A percentile compares a stretch with the other conserved stretches of the same genome.
phyloP scores from a whole-genome alignment of 176 grass and related monocot genomes.

The Oryza rufipogon region DNA sequence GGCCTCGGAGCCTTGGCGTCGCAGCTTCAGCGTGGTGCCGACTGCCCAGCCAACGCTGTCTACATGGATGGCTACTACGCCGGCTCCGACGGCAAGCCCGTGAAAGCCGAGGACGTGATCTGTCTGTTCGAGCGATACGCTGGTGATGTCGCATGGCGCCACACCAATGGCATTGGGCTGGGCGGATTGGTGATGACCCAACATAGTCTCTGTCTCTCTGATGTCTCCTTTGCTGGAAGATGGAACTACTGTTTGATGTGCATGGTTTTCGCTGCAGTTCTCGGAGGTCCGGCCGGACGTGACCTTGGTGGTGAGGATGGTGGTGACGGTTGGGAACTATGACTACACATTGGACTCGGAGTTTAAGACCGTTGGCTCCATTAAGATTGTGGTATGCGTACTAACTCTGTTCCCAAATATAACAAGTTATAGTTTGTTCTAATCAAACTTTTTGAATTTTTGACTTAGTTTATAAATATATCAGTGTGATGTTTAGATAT shows the following conservation, averaged over 20 bases:
- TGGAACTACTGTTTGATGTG: too few relatives aligned
- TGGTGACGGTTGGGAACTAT: constrained; percentile 68
- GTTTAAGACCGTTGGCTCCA: constrained; percentile 74
- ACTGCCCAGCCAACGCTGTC: constrained; percentile 63
- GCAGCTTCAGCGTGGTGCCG: constrained; percentile 50
- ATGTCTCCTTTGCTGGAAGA: too few relatives aligned
- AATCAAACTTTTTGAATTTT: too few relatives aligned
- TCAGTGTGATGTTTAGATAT: too few relatives aligned
- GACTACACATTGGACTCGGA: constrained; percentile 89
- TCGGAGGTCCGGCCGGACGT: constrained; percentile 66
- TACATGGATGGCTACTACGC: constrained; percentile 68
- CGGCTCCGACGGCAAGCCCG: constrained; percentile 51
- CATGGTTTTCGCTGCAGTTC: constrained; percentile 38
- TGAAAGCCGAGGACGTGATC: constrained; percentile 47
- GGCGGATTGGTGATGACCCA: too few relatives aligned
- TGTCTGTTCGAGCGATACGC: constrained; percentile 77
- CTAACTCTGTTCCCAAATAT: too few relatives aligned
- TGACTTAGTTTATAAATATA: too few relatives aligned
- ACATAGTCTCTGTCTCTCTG: too few relatives aligned
- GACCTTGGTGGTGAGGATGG: constrained; percentile 80
- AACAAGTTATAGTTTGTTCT: too few relatives aligned
- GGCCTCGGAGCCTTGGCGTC: constrained; percentile 43
- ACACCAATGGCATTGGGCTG: constrained; percentile 36
- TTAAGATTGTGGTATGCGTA: constrained; percentile 56
- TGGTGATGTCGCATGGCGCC: constrained; percentile 73